Evolutionary conservation across 345 rosid genomes (phyloP).

Genomic region (Moricandia moricandioides): DNA sequence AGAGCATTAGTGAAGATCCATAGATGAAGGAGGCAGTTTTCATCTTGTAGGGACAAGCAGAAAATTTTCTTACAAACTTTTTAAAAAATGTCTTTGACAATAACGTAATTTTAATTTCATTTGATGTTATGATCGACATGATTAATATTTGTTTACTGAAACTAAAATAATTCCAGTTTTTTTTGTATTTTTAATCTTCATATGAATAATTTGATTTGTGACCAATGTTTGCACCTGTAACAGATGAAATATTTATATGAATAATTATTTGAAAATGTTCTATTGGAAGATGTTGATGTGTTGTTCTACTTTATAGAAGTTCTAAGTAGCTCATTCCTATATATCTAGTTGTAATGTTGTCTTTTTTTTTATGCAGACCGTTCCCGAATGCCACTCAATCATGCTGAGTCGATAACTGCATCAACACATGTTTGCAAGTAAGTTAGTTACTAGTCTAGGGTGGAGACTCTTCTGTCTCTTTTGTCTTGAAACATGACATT

Average conservation of each 20-base stretch:
- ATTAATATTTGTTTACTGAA: neutral
- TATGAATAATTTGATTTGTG: neutral
- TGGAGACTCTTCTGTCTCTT: neutral
- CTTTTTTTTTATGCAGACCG: conserved; percentile 52
- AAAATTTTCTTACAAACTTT: neutral
- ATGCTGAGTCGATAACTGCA: conserved; percentile 68
- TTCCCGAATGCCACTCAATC: conserved; percentile 69
- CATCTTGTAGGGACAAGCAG: neutral
- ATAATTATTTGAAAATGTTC: neutral
- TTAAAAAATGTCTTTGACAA: neutral
- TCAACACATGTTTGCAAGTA: conserved; percentile 83
- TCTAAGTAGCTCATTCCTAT: neutral
- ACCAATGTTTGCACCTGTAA: neutral
- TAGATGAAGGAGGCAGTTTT: no score
- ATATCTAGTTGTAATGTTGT: no score
- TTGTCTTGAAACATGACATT: no score
- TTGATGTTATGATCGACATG: neutral
- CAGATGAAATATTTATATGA: neutral
- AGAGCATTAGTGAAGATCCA: no score
- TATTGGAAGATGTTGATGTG: neutral
- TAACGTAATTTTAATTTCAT: neutral
- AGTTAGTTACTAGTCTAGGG: conserved; percentile 21
- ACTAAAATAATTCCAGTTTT: neutral
- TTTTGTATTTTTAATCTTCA: neutral
- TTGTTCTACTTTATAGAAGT: neutral